Evolutionary conservation across 495 filamentous ascomycete species (phyloP).

Genomic region (Tricharina praecox): DNA sequence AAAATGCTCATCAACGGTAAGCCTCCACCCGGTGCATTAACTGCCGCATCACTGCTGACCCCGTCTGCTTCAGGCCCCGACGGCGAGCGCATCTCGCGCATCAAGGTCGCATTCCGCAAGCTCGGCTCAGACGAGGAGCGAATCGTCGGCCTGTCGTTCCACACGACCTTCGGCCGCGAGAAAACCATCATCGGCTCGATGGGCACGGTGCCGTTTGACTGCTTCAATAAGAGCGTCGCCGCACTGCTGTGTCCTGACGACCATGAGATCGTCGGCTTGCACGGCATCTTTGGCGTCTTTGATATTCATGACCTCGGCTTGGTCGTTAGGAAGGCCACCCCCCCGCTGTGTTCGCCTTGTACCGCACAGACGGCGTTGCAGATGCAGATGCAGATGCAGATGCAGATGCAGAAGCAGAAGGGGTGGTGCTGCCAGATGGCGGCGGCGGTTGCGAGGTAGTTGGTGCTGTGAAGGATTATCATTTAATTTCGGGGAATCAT

Average conservation of each 20-base stretch:
- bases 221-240: constrained; percentile 13
- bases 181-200: constrained; percentile 17
- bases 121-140: constrained; percentile 8
- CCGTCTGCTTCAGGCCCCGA: constrained; percentile 2
- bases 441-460: no score
- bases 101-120: constrained; percentile 11
- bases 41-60: no score
- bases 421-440: no score
- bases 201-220: constrained; percentile 11
- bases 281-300: constrained; percentile 19
- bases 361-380: no score
- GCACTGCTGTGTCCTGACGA: constrained; percentile 11
- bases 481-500: no score
- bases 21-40: no score
- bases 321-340: constrained; percentile 8
- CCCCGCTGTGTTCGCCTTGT: no score
- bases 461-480: no score
- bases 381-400: no score
- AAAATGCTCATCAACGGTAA: constrained; percentile 19
- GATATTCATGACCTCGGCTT: constrained; percentile 23
- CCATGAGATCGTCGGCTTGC: constrained; percentile 22
- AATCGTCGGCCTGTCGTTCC: constrained; percentile 19
- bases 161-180: constrained; percentile 14
- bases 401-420: no score
- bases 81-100: constrained; percentile 19